Evolutionary conservation across 2,329 filamentous ascomycete species (phyloP).

Genomic region (Ceratocystis papillata): DNA sequence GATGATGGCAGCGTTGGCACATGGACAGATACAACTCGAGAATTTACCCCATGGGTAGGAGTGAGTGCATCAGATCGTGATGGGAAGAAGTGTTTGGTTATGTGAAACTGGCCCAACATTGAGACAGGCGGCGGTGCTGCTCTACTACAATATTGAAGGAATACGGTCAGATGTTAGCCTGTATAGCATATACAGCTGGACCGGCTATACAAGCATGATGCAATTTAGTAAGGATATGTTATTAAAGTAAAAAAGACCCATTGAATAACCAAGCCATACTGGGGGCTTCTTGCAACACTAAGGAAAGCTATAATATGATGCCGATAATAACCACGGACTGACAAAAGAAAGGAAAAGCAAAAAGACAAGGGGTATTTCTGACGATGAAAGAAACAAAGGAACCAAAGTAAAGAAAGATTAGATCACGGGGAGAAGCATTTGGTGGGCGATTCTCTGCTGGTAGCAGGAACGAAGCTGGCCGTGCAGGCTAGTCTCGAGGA

Average conservation of each 20-base stretch:
- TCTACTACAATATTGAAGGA: not conserved
- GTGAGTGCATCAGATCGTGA: slow-evolving; percentile 23
- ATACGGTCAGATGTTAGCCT: not conserved
- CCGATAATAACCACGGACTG: not conserved
- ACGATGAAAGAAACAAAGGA: slow-evolving; percentile 10
- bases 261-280: not conserved
- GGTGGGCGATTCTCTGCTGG: not conserved
- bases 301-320: slow-evolving; percentile 7
- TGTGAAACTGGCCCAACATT: slow-evolving; percentile 33
- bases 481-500: slow-evolving; percentile 24
- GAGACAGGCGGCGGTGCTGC: not conserved
- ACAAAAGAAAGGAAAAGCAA: slow-evolving; percentile 6
- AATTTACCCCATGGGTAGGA: slow-evolving; percentile 25
- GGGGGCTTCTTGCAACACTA: not conserved
- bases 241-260: not conserved
- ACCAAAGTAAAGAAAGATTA: slow-evolving; percentile 9
- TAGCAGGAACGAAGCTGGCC: slow-evolving; percentile 25
- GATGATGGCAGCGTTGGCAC: slow-evolving; percentile 38
- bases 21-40: slow-evolving; percentile 44
- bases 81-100: slow-evolving; percentile 42
- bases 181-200: no score
- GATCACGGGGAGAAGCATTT: slow-evolving; percentile 19
- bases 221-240: not conserved
- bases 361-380: not conserved
- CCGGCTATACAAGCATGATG: not conserved